These are phyloP conservation scores for Rostrohypoxylon terebratum DNA, from an alignment of 495 filamentous ascomycete species.

Conservation along the genomic window DNA sequence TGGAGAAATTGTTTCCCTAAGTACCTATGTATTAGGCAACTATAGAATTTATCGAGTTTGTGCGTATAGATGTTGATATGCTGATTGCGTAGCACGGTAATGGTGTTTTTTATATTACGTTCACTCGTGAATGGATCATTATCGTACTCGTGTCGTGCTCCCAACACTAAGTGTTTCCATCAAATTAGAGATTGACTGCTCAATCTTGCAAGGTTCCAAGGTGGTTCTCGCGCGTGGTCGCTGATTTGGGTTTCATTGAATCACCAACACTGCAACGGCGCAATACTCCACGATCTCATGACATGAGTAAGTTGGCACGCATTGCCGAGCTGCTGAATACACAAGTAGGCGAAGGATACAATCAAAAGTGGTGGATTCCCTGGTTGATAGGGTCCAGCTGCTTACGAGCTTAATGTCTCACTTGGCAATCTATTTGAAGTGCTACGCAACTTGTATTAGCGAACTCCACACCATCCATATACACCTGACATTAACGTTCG, in stretches of 20 bases:
- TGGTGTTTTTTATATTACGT: not conserved
- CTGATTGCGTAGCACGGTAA: slow-evolving; percentile 21
- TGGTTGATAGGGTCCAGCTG: not conserved
- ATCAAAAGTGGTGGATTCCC: not conserved
- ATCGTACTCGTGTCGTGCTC: not conserved
- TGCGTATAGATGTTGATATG: slow-evolving; percentile 35
- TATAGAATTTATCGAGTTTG: slow-evolving; percentile 37
- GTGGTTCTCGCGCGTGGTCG: not conserved
- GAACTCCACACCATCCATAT: slow-evolving; percentile 2
- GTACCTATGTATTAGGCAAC: slow-evolving; percentile 16
- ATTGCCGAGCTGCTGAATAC: not conserved
- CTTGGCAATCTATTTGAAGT: not conserved
- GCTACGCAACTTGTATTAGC: slow-evolving; percentile 26
- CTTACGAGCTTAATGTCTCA: not conserved
- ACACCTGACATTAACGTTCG: not conserved
- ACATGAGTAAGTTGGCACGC: not conserved
- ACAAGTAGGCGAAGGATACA: not conserved
- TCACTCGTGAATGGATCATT: not conserved
- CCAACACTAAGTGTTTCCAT: not conserved
- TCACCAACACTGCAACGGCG: not conserved
- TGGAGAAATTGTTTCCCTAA: slow-evolving; percentile 35
- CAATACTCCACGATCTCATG: not conserved
- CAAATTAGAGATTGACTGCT: not conserved
- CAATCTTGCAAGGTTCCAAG: not conserved
- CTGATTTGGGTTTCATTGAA: not conserved